Evolutionary conservation across 306 rosid genomes (phyloP).

Genomic region (Spatholobus suberectus): DNA sequence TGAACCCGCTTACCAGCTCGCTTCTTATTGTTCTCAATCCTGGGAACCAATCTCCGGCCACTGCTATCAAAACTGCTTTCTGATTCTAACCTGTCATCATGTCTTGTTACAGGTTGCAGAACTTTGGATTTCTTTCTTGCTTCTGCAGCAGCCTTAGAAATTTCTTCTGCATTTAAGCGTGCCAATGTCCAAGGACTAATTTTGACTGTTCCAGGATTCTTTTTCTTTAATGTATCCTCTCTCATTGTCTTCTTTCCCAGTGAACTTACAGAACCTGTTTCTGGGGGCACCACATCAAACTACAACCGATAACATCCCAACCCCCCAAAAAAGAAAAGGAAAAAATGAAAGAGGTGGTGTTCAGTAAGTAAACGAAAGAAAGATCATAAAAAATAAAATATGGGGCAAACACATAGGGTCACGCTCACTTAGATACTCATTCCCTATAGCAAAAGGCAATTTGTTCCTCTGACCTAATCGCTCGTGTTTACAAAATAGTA

Average conservation of each 20-base stretch:
- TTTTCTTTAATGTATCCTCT: constrained; percentile 75
- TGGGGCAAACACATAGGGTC: no score
- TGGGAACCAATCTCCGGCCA: constrained; percentile 59
- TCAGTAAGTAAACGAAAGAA: constrained; percentile 32
- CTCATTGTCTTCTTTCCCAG: constrained; percentile 60
- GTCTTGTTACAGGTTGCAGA: constrained; percentile 77
- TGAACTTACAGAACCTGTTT: constrained; percentile 86
- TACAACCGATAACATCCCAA: constrained; percentile 35
- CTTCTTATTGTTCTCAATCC: constrained; percentile 69
- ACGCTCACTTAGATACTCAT: no score
- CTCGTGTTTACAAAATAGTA: no score
- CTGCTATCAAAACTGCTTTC: constrained; percentile 70
- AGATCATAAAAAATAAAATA: background rate
- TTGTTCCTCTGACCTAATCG: no score
- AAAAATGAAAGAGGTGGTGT: background rate
- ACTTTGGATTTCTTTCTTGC: constrained; percentile 92
- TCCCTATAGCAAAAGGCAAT: no score
- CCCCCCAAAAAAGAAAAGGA: background rate
- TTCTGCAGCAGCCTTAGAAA: constrained; percentile 93
- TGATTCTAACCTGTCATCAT: constrained; percentile 53
- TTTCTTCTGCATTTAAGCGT: constrained; percentile 85
- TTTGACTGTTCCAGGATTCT: constrained; percentile 72
- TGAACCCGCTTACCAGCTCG: constrained; percentile 67
- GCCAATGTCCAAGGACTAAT: constrained; percentile 98
- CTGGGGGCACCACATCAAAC: constrained; percentile 95